Evolutionary conservation across 2,329 filamentous ascomycete genomes (phyloP), one percentile per base, ranked within the genome.

Genomic region (Pleomassaria siparia): DNA sequence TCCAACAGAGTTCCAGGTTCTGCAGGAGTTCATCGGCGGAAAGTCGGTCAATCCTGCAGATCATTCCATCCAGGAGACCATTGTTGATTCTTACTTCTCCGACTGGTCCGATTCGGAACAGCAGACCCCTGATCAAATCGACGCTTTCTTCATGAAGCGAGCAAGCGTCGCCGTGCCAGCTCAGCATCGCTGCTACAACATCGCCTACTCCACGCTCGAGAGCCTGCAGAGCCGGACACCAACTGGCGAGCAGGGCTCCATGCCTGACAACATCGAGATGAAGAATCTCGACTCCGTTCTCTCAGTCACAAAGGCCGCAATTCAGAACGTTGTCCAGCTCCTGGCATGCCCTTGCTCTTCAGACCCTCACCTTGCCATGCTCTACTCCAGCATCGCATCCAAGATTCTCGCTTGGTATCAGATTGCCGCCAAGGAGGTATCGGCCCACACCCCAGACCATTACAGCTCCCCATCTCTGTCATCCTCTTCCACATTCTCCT

Each of bases 321-420:
- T 63, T 11, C 46, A 59, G 33, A 64, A 58, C 30, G 55, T 69
- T n/a, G 48, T 58, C 10, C 53, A 65, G 35, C 57, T 67, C 6
- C 58, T 69, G 37, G 42, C 46, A 16, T 69, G 66, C 47, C 52
- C 61, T 12, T 69, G 66, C 52, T 62, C 64, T 1, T 60, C 59
- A 12, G 58, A 67, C 37, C 62, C 66, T 3, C 66, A 69, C 40
- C 60, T 67, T 21, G 64, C 63, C 7, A 67, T 67, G 63, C 58
- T 69, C 2, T 69, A 67, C 55, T 61, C 61, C 4, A 66, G 63
- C 53, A 69, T 69, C 44, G 58, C 60, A 20, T 60, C 57, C 29
- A 67, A 66, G 45, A 62, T 67, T 46, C 21, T 69, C 22, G 58
- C 57, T 21, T 69, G 64, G 66, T 69, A 66, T 29, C 61, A 63